phyloP scores from a whole-genome alignment of 31 red algal genomes.

The Bonnemaisonia californica region DNA sequence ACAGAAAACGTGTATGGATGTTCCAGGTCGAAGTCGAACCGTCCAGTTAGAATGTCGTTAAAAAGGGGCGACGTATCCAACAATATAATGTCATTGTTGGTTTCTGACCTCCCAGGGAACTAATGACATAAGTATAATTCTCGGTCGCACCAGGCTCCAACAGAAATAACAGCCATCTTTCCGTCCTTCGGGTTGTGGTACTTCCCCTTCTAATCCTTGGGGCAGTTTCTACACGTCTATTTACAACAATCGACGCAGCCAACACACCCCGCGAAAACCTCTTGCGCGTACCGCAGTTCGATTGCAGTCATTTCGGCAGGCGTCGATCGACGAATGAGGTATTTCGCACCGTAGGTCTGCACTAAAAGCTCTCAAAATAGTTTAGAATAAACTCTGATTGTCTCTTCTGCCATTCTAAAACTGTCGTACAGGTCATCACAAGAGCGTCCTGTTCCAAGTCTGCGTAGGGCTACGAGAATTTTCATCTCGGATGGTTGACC shows the following conservation, averaged over 20 bases:
- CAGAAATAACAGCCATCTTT: too few species aligned
- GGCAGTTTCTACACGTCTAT: slow-evolving; percentile 46
- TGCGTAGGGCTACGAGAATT: slow-evolving; percentile 16
- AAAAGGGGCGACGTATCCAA: too few species aligned
- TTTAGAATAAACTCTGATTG: slow-evolving; percentile 26
- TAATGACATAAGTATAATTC: too few species aligned
- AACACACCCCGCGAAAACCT: slow-evolving; percentile 46
- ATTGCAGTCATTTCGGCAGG: slow-evolving; percentile 22
- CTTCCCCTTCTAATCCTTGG: too few species aligned
- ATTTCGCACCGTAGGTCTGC: slow-evolving; percentile 13
- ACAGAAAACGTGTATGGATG: too few species aligned
- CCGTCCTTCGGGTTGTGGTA: too few species aligned
- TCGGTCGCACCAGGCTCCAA: too few species aligned
- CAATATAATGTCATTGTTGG: too few species aligned
- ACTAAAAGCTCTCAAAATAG: slow-evolving; percentile 6
- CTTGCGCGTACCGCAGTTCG: not conserved
- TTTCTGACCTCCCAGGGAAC: too few species aligned
- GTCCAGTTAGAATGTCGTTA: too few species aligned
- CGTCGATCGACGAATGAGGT: slow-evolving; percentile 32
- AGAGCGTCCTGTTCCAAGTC: slow-evolving; percentile 23
- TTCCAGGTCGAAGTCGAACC: too few species aligned
- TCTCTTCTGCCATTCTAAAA: slow-evolving; percentile 22
- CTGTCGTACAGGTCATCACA: slow-evolving; percentile 56
- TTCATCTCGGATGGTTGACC: too few species aligned
- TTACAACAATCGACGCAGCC: slow-evolving; percentile 56